A percentile compares a stretch with the other conserved stretches of the same genome.
phyloP scores from a whole-genome alignment of 495 filamentous ascomycete genomes.

The Chlorociboria aeruginascens region DNA sequence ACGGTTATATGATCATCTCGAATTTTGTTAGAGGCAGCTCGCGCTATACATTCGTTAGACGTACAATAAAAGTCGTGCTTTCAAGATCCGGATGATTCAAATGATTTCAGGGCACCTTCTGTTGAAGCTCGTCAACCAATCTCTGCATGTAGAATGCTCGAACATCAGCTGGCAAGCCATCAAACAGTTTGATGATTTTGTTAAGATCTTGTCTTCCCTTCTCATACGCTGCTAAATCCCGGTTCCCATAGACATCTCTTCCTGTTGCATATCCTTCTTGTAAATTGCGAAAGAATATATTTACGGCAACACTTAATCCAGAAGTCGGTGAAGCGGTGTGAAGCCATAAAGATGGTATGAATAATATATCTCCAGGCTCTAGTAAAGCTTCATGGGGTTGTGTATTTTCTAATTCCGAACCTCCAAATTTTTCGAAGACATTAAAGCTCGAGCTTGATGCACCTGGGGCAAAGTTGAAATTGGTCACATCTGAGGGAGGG shows the following conservation, averaged over 20 bases:
- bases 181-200: slow-evolving; percentile 55
- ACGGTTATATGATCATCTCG: no score
- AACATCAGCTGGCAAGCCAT: slow-evolving; percentile 51
- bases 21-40: no score
- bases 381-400: slow-evolving; percentile 57
- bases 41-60: background rate
- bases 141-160: slow-evolving; percentile 64
- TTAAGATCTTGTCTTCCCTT: slow-evolving; percentile 62
- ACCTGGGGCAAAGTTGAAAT: slow-evolving; percentile 60
- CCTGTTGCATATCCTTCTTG: slow-evolving; percentile 58
- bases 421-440: slow-evolving; percentile 41
- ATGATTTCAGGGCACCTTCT: slow-evolving; percentile 11
- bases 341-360: slow-evolving; percentile 71
- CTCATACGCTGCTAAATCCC: slow-evolving; percentile 76
- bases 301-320: slow-evolving; percentile 56
- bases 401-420: slow-evolving; percentile 36
- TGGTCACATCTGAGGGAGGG: slow-evolving; percentile 60
- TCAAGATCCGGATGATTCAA: background rate
- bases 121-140: slow-evolving; percentile 56
- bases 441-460: slow-evolving; percentile 66
- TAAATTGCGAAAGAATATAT: slow-evolving; percentile 73
- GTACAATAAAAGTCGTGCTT: background rate
- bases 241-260: slow-evolving; percentile 78
- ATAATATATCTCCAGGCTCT: slow-evolving; percentile 61
- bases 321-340: slow-evolving; percentile 62